A percentile compares a stretch with the other conserved stretches of the same genome.
Evolutionary conservation across 306 rosid genomes (phyloP).

Genomic region (Vigna reflexopilosa): DNA sequence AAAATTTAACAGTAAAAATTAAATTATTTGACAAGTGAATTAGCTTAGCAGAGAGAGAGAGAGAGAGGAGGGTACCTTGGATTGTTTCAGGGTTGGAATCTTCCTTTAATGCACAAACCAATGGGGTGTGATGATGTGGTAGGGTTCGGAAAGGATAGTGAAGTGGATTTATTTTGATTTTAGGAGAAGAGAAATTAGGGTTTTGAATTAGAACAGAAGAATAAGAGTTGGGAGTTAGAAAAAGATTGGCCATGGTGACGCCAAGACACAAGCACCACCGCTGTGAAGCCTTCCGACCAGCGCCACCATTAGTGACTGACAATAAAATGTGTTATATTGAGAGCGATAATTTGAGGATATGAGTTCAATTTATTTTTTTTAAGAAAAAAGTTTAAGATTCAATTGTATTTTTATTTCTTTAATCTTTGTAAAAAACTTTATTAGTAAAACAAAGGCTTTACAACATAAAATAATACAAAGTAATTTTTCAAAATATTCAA

Average conservation of each 20-base stretch:
- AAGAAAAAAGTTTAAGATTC: too few species aligned
- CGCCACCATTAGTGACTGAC: neutral
- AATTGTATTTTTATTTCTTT: too few species aligned
- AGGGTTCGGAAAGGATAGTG: conserved; percentile 31
- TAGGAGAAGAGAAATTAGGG: conserved; percentile 40
- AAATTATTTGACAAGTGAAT: neutral
- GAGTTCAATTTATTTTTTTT: too few species aligned
- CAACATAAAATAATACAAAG: too few species aligned
- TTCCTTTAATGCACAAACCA: conserved; percentile 35
- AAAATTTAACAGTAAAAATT: neutral
- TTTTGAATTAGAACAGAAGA: conserved; percentile 39
- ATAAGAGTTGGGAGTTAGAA: conserved; percentile 35
- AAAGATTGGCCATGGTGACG: conserved; percentile 46
- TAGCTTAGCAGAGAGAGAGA: neutral
- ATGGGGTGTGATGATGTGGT: conserved; percentile 24
- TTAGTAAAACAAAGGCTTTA: too few species aligned
- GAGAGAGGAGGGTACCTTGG: conserved; percentile 51
- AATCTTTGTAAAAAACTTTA: too few species aligned
- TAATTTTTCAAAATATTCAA: too few species aligned
- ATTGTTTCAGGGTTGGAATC: conserved; percentile 50
- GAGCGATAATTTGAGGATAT: too few species aligned
- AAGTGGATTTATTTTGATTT: conserved; percentile 3
- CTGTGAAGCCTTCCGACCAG: neutral
- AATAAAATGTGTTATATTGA: too few species aligned
- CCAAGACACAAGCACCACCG: neutral